Conservation (phyloP, 1,284 basidiomycete genomes). For the Ganoderma meredithae region DNA sequence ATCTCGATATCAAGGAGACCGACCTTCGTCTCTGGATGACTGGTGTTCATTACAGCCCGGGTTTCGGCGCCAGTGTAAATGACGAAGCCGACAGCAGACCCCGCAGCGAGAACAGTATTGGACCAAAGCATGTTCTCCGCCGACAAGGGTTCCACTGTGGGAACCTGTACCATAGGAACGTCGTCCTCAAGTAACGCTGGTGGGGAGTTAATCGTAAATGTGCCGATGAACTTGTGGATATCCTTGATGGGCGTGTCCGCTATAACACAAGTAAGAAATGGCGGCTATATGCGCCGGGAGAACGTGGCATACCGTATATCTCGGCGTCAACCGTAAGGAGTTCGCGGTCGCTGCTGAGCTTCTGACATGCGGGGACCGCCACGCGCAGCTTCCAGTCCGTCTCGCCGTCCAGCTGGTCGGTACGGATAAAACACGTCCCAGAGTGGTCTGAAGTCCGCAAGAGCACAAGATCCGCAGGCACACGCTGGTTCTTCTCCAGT, state of each 20-base stretch:
- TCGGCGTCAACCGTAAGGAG: conserved; percentile 82
- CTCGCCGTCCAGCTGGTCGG: conserved; percentile 98
- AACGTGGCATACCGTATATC: conserved; percentile 68
- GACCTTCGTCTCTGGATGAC: conserved; percentile 94
- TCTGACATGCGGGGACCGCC: conserved; percentile 87
- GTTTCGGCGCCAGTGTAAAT: conserved; percentile 97
- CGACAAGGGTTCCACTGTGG: conserved; percentile 80
- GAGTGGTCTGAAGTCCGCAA: conserved; percentile 86
- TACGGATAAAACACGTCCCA: conserved; percentile 97
- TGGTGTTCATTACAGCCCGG: conserved; percentile 99
- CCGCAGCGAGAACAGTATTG: conserved; percentile 97
- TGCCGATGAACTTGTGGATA: conserved; percentile 96
- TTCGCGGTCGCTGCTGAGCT: conserved; percentile 69
- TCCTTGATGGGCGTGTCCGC: conserved; percentile 97
- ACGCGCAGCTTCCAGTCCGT: conserved; percentile 99
- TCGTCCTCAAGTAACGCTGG: conserved; percentile 55
- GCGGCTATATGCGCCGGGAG: conserved; percentile 7
- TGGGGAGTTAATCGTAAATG: conserved; percentile 79
- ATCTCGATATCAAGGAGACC: conserved; percentile 95
- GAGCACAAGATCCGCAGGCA: conserved; percentile 94
- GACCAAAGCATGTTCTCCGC: conserved; percentile 98
- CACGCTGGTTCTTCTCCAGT: conserved; percentile 96
- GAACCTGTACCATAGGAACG: conserved; percentile 61
- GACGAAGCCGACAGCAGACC: conserved; percentile 91
- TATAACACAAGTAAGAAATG: conserved; percentile 39